Evolutionary conservation across 345 rosid genomes (phyloP).

Genomic region (Euphorbia pulcherrima): DNA sequence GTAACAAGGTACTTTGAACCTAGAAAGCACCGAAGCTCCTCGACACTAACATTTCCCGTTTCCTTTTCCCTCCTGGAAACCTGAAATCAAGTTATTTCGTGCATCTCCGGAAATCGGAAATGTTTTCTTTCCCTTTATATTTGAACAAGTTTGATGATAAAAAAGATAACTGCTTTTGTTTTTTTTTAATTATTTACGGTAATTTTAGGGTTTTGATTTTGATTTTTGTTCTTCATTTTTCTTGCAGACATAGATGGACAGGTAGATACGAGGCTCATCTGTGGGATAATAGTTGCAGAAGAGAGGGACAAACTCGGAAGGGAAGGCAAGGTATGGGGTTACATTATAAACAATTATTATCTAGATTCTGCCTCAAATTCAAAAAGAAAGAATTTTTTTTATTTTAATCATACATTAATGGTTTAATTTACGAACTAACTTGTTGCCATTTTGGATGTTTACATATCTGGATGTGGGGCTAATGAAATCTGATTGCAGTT

Average conservation of each 20-base stretch:
- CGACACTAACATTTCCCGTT: too few species aligned
- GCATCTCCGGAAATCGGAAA: too few species aligned
- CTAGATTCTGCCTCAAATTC: background rate
- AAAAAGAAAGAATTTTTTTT: background rate
- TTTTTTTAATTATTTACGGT: background rate
- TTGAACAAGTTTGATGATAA: too few species aligned
- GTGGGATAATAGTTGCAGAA: slow-evolving; percentile 81
- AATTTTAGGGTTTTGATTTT: slow-evolving; percentile 16
- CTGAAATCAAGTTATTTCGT: too few species aligned
- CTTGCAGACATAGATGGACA: slow-evolving; percentile 74
- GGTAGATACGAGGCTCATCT: slow-evolving; percentile 83
- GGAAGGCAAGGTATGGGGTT: slow-evolving; percentile 61
- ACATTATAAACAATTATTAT: background rate
- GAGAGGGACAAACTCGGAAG: slow-evolving; percentile 88
- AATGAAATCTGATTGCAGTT: slow-evolving; percentile 20
- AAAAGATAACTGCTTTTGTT: too few species aligned
- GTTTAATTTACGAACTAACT: slow-evolving; percentile 17
- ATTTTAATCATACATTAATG: background rate
- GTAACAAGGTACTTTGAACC: slow-evolving; percentile 32
- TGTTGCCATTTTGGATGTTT: slow-evolving; percentile 18
- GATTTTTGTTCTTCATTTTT: too few species aligned
- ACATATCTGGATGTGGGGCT: slow-evolving; percentile 22
- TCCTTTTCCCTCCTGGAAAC: too few species aligned
- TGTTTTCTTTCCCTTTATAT: too few species aligned
- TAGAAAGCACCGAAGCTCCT: too few species aligned